These are phyloP conservation scores for Phytophthora sansomeana DNA, from an alignment of 352 stramenopile species.

Conservation along the genomic window DNA sequence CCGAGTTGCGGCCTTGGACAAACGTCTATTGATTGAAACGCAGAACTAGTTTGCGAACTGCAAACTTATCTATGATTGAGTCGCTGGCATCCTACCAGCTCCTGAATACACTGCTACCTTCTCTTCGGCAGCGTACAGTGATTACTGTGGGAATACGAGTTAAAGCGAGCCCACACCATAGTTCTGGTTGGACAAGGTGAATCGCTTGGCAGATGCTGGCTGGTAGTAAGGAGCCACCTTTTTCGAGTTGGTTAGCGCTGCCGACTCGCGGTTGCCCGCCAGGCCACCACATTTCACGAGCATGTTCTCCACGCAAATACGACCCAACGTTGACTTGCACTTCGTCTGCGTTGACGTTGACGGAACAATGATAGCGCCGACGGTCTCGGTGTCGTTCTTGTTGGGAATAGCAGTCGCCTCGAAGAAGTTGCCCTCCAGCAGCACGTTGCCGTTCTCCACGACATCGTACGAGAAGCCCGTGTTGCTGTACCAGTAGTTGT, in stretches of 20 bases:
- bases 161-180: conserved; percentile 15
- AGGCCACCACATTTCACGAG: conserved; percentile 23
- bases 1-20: not conserved
- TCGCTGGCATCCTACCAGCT: not conserved
- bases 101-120: conserved; percentile 1
- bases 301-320: conserved; percentile 32
- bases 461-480: conserved; percentile 51
- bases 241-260: conserved; percentile 18
- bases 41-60: not conserved
- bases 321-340: conserved; percentile 26
- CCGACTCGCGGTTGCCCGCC: conserved; percentile 16
- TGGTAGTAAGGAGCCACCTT: conserved; percentile 22
- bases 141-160: not conserved
- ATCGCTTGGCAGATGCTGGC: conserved; percentile 12
- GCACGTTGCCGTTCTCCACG: conserved; percentile 38
- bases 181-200: conserved; percentile 11
- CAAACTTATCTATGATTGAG: not conserved
- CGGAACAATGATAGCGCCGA: conserved; percentile 12
- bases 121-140: not conserved
- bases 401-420: conserved; percentile 28
- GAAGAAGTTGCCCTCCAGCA: conserved; percentile 60
- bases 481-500: conserved; percentile 63
- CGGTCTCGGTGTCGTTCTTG: conserved; percentile 10
- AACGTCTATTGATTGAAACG: conserved; percentile 7
- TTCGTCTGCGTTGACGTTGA: conserved; percentile 5